These are phyloP conservation scores for Pseudocercospora fijiensis DNA, from an alignment of 2,329 filamentous ascomycete species.

Conservation along the genomic window DNA sequence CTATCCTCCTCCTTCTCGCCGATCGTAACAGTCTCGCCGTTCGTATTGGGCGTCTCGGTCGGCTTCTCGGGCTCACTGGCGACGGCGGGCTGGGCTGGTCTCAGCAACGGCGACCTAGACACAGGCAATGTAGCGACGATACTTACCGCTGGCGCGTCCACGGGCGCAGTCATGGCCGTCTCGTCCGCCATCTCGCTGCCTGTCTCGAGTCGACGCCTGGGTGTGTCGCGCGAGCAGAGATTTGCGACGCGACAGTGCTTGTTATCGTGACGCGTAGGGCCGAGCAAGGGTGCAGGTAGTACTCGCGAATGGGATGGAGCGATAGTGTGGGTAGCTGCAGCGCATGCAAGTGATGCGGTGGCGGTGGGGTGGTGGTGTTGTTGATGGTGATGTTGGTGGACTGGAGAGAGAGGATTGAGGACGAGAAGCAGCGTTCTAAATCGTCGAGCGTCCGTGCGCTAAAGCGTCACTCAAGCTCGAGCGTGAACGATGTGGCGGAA, in stretches of 20 bases:
- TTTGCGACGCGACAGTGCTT: constrained; percentile 30
- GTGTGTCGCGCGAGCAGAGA: constrained; percentile 20
- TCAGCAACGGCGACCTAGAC: constrained; percentile 27
- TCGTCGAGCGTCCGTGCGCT: not conserved
- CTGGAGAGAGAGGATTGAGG: constrained; percentile 13
- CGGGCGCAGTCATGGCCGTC: constrained; percentile 28
- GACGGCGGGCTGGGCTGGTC: constrained; percentile 25
- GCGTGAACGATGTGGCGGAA: constrained; percentile 1
- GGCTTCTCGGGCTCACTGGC: constrained; percentile 22
- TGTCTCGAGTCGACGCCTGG: constrained; percentile 16
- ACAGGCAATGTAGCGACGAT: constrained; percentile 10
- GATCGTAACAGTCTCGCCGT: constrained; percentile 27
- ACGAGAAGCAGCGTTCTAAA: constrained; percentile 4
- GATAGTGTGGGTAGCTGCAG: constrained; percentile 9
- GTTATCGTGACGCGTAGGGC: constrained; percentile 23
- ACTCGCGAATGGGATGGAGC: constrained; percentile 14
- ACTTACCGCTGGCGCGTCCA: constrained; percentile 34
- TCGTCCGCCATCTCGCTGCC: constrained; percentile 36
- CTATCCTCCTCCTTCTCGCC: constrained; percentile 30
- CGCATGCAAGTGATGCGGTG: constrained; percentile 22
- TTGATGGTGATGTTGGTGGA: constrained; percentile 24
- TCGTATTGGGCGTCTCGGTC: constrained; percentile 24
- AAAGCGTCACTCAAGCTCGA: not conserved
- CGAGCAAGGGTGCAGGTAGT: constrained; percentile 14
- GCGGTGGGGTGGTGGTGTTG: constrained; percentile 25